phyloP scores from a whole-genome alignment of 768 basidiomycete genomes.

The Mycena polygramma region DNA sequence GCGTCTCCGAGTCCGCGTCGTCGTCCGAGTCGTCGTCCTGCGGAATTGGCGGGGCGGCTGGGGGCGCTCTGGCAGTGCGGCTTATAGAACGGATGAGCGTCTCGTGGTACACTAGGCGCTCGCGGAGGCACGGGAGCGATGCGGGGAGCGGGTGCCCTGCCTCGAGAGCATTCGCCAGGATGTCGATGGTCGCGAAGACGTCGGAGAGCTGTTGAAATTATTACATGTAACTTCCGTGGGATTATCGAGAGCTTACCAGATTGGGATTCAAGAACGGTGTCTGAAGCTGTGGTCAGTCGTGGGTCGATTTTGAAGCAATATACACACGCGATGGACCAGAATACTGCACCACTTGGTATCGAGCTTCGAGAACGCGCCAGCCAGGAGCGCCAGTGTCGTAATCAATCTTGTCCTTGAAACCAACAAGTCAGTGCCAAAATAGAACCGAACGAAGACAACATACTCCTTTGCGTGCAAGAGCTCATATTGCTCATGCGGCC shows the following conservation, averaged over 20 bases:
- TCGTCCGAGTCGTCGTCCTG: constrained; percentile 33
- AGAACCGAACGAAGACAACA: background rate
- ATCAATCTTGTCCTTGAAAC: constrained; percentile 46
- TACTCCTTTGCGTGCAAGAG: constrained; percentile 51
- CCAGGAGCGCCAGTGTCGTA: constrained; percentile 51
- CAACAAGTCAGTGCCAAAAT: background rate
- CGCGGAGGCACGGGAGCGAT: constrained; percentile 54
- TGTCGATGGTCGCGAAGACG: constrained; percentile 56
- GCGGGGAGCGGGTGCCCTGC: constrained; percentile 53
- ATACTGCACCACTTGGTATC: constrained; percentile 60
- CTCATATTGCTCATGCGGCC: constrained; percentile 57
- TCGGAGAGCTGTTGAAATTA: constrained; percentile 52
- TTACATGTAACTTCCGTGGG: background rate
- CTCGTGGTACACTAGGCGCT: constrained; percentile 60
- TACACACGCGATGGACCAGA: constrained; percentile 53
- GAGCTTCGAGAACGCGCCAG: constrained; percentile 54
- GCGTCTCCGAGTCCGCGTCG: constrained; percentile 36
- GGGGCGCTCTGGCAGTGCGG: background rate
- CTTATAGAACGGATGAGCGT: constrained; percentile 41
- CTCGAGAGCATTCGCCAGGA: constrained; percentile 53
- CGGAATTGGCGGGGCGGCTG: constrained; percentile 1
- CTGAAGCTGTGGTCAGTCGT: constrained; percentile 36
- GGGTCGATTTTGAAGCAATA: background rate
- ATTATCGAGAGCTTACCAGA: too few species aligned
- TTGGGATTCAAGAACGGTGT: constrained; percentile 62